Conservation (phyloP, 1,139 yeast species). For the Kodamaea arcana region DNA sequence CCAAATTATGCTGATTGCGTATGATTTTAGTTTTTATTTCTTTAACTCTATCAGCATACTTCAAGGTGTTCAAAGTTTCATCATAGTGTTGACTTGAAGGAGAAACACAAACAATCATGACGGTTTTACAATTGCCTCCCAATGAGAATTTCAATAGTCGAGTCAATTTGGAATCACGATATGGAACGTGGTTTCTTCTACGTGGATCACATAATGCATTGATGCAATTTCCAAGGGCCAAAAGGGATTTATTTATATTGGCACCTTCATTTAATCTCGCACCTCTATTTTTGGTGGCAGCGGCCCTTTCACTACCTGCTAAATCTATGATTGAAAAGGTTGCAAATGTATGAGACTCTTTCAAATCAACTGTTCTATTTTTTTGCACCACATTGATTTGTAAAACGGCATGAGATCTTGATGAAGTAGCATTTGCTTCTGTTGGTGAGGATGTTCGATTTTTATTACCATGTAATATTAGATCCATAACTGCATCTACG, state of each 20-base stretch:
- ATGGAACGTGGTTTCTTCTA: conserved; percentile 74
- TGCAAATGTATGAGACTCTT: conserved; percentile 69
- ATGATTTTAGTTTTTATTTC: conserved; percentile 80
- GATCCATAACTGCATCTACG: conserved; percentile 77
- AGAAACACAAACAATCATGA: conserved; percentile 91
- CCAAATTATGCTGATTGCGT: conserved; percentile 72
- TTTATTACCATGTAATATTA: conserved; percentile 66
- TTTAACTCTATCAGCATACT: conserved; percentile 88
- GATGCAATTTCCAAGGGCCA: conserved; percentile 91
- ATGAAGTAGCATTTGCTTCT: conserved; percentile 84
- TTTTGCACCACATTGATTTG: conserved; percentile 71
- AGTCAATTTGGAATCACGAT: conserved; percentile 84
- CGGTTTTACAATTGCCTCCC: conserved; percentile 94
- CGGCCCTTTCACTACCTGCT: conserved; percentile 94
- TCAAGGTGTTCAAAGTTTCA: conserved; percentile 84
- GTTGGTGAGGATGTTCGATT: conserved; percentile 85
- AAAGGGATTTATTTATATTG: conserved; percentile 77
- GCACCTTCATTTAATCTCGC: conserved; percentile 84
- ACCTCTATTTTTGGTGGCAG: conserved; percentile 83
- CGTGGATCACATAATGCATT: conserved; percentile 81
- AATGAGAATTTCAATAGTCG: conserved; percentile 79
- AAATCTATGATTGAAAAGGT: conserved; percentile 83
- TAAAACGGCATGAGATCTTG: conserved; percentile 89
- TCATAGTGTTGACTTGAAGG: conserved; percentile 86
- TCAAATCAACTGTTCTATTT: conserved; percentile 58